These are phyloP conservation scores for Penicillium sp. DNA, from an alignment of 2,329 filamentous ascomycete genomes.

Conservation along the genomic window DNA sequence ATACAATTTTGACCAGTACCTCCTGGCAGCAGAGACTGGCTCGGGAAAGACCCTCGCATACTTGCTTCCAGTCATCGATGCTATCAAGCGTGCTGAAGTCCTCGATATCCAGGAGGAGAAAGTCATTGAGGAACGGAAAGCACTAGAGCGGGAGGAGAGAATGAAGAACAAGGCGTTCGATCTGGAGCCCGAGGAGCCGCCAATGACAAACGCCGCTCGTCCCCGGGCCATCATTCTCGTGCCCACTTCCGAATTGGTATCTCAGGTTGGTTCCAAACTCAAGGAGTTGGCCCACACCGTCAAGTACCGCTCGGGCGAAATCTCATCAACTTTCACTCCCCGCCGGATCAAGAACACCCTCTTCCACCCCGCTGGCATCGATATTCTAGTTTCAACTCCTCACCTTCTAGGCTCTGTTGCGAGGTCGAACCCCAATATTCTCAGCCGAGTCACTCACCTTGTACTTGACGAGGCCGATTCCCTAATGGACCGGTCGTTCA, in stretches of 20 bases:
- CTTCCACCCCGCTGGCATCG: slow-evolving; percentile 76
- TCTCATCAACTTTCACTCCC: slow-evolving; percentile 74
- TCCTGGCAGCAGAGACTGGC: slow-evolving; percentile 92
- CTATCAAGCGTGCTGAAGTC: slow-evolving; percentile 73
- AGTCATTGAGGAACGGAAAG: slow-evolving; percentile 53
- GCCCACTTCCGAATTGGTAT: slow-evolving; percentile 86
- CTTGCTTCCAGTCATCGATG: slow-evolving; percentile 77
- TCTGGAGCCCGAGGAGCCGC: slow-evolving; percentile 57
- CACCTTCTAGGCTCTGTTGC: slow-evolving; percentile 86
- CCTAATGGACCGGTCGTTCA: slow-evolving; percentile 88
- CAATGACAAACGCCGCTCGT: slow-evolving; percentile 69
- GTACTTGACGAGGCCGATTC: slow-evolving; percentile 96
- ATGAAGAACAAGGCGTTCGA: slow-evolving; percentile 59
- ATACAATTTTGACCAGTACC: slow-evolving; percentile 61
- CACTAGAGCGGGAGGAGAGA: slow-evolving; percentile 52
- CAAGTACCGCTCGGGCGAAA: slow-evolving; percentile 81
- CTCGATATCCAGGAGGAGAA: slow-evolving; percentile 61
- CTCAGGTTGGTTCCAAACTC: slow-evolving; percentile 76
- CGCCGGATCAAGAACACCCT: slow-evolving; percentile 80
- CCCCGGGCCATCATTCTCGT: slow-evolving; percentile 84
- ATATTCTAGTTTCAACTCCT: slow-evolving; percentile 82
- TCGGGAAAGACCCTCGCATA: slow-evolving; percentile 97
- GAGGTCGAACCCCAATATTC: slow-evolving; percentile 83
- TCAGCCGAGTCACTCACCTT: slow-evolving; percentile 85
- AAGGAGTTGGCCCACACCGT: slow-evolving; percentile 79